Conservation (phyloP, 495 filamentous ascomycete genomes). For the Beverwykella pulmonaria region DNA sequence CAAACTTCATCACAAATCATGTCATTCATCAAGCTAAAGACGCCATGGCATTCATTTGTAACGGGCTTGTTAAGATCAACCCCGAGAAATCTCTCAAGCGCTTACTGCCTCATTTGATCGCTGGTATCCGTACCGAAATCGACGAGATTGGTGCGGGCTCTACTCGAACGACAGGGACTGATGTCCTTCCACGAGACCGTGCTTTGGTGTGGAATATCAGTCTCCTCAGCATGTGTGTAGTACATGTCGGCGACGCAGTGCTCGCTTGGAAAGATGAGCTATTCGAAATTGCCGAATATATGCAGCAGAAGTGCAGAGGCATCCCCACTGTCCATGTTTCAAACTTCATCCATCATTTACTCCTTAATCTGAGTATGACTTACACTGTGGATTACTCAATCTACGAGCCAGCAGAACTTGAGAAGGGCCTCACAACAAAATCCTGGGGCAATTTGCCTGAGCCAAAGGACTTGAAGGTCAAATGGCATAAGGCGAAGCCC, state of each 20-base stretch:
- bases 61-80: conserved; percentile 89
- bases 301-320: conserved; percentile 92
- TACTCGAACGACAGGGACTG: conserved; percentile 86
- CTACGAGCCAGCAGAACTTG: conserved; percentile 69
- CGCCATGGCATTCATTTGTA: conserved; percentile 99
- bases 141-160: conserved; percentile 97
- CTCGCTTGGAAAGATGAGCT: conserved; percentile 85
- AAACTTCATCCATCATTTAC: conserved; percentile 96
- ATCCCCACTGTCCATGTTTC: conserved; percentile 94
- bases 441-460: conserved; percentile 79
- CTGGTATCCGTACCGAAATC: conserved; percentile 93
- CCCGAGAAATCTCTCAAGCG: conserved; percentile 88
- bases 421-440: conserved; percentile 59
- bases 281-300: conserved; percentile 88
- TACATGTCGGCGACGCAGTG: conserved; percentile 89
- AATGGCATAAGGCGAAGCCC: conserved; percentile 82
- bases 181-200: conserved; percentile 89
- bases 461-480: conserved; percentile 74
- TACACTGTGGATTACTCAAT: conserved; percentile 88
- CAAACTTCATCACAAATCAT: conserved; percentile 89
- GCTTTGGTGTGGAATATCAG: conserved; percentile 96
- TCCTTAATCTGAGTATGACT: conserved; percentile 93
- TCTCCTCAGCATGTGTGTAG: conserved; percentile 97
- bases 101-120: conserved; percentile 84
- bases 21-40: conserved; percentile 97